Percentiles rank a stretch among this genome's conserved stretches.
phyloP scores from a whole-genome alignment of 75 land plant genomes.

The Selaginella tamariscina region DNA sequence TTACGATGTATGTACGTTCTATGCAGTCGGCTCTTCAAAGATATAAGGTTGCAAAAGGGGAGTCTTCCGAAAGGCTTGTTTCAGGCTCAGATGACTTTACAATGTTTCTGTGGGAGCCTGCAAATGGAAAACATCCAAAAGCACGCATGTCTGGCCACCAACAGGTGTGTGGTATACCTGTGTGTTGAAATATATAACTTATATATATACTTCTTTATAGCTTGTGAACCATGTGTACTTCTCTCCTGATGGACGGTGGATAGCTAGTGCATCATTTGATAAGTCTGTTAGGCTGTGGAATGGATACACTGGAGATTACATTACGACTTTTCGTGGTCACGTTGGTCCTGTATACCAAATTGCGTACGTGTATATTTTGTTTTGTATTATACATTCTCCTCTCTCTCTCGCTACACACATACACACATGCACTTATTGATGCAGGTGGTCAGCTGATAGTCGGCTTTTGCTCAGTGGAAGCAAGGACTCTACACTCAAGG shows the following conservation, averaged over 20 bases:
- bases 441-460: slow-evolving; percentile 98
- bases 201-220: slow-evolving; percentile 38
- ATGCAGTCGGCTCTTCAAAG: slow-evolving; percentile 60
- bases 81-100: slow-evolving; percentile 99
- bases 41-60: slow-evolving; percentile 70
- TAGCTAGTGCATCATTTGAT: slow-evolving; percentile 98
- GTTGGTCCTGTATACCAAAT: slow-evolving; percentile 98
- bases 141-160: slow-evolving; percentile 96
- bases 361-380: slow-evolving; percentile 25
- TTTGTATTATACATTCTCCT: background rate
- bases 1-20: background rate
- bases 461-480: slow-evolving; percentile 91
- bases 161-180: too few species aligned
- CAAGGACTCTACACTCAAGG: slow-evolving; percentile 98
- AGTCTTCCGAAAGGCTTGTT: slow-evolving; percentile 79
- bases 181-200: too few species aligned
- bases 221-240: slow-evolving; percentile 97
- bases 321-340: slow-evolving; percentile 91
- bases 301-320: slow-evolving; percentile 79
- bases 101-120: slow-evolving; percentile 95
- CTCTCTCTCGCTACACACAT: background rate
- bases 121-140: slow-evolving; percentile 78
- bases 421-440: background rate
- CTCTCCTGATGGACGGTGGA: slow-evolving; percentile 99
- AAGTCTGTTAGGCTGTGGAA: slow-evolving; percentile 96